These are phyloP conservation scores for Melastoma malabathricum DNA, from an alignment of 345 rosid species.

Conservation along the genomic window DNA sequence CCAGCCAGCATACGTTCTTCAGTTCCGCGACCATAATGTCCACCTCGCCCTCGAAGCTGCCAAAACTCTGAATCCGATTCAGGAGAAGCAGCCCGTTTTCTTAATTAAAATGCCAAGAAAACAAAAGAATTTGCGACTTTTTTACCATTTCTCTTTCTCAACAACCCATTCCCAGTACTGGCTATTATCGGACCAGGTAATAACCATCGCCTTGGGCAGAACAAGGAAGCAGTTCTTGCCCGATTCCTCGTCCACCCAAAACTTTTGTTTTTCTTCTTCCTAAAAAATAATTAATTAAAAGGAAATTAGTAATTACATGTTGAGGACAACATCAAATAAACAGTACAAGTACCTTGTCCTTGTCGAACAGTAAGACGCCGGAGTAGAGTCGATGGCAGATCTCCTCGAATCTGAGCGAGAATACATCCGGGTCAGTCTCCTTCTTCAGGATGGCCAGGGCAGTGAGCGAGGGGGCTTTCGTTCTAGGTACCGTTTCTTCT, in stretches of 20 bases:
- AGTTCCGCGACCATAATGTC: background rate
- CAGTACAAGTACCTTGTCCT: too few relatives aligned
- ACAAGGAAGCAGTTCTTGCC: background rate
- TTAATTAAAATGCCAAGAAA: too few relatives aligned
- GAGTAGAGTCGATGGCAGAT: too few relatives aligned
- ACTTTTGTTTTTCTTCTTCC: background rate
- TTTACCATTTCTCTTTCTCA: background rate
- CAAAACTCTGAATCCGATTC: background rate
- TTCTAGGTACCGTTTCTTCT: too few relatives aligned
- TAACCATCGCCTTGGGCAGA: background rate
- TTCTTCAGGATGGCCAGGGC: too few relatives aligned
- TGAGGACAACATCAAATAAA: too few relatives aligned
- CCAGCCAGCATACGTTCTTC: rapidly evolving
- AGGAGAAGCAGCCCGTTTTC: rapidly evolving
- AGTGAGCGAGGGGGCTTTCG: too few relatives aligned
- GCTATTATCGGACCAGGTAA: background rate
- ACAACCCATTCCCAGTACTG: background rate
- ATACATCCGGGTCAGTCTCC: too few relatives aligned
- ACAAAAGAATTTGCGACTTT: background rate
- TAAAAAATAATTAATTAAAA: too few relatives aligned
- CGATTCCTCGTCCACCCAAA: background rate
- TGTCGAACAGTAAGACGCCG: too few relatives aligned
- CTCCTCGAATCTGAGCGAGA: too few relatives aligned
- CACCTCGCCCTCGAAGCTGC: background rate
- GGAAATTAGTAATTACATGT: too few relatives aligned